Conservation (phyloP, 148 eudicot species). For the Polygonum maritimum region DNA sequence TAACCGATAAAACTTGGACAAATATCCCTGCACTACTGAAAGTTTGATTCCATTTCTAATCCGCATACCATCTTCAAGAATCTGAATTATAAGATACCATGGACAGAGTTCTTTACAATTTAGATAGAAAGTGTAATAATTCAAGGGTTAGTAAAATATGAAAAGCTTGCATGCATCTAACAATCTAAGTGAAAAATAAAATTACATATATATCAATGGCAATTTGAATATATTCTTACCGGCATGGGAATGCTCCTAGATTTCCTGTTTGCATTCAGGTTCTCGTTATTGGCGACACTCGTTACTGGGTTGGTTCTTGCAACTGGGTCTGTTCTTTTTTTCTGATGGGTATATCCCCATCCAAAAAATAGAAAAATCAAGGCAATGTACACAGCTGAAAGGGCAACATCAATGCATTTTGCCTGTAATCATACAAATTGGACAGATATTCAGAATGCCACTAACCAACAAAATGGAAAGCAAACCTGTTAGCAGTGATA, state of each 20-base stretch:
- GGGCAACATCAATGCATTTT: constrained; percentile 78
- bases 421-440: constrained; percentile 47
- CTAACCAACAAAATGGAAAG: neutral
- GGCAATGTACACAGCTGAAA: constrained; percentile 58
- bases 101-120: neutral
- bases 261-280: constrained; percentile 37
- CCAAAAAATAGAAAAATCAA: constrained; percentile 70
- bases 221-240: constrained; percentile 23
- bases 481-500: neutral
- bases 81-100: constrained; percentile 25
- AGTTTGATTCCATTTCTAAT: constrained; percentile 64
- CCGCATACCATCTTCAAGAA: constrained; percentile 58
- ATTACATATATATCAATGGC: neutral
- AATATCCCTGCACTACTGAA: constrained; percentile 80
- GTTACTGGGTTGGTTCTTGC: constrained; percentile 55
- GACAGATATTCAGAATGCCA: constrained; percentile 1
- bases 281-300: constrained; percentile 40
- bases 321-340: constrained; percentile 40
- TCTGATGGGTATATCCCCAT: constrained; percentile 71
- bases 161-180: neutral
- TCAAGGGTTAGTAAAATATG: neutral
- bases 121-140: neutral
- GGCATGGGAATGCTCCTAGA: constrained; percentile 70
- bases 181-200: neutral
- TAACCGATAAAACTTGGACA: constrained; percentile 89